phyloP scores from a whole-genome alignment of 1,284 basidiomycete species.

The Irpex lacteus region DNA sequence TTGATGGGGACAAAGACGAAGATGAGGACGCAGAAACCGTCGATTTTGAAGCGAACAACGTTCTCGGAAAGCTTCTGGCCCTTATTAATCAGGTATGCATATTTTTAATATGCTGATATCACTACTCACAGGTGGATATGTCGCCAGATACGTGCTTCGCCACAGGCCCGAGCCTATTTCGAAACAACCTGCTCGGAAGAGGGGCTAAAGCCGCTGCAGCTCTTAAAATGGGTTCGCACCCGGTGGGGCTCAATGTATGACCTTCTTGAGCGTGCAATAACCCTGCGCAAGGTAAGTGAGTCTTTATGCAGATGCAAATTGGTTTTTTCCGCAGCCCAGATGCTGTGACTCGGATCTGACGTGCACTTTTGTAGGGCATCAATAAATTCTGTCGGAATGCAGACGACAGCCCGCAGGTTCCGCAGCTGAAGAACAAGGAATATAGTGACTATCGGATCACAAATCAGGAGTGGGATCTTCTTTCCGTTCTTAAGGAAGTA shows the following conservation, averaged over 20 bases:
- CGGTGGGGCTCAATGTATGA: slow-evolving; percentile 13
- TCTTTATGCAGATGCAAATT: background rate
- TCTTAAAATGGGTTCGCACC: slow-evolving; percentile 13
- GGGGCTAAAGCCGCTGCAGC: slow-evolving; percentile 3
- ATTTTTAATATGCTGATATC: background rate
- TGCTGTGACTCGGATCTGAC: too few relatives aligned
- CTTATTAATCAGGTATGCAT: slow-evolving; percentile 3
- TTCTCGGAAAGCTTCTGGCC: slow-evolving; percentile 1
- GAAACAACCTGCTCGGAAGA: slow-evolving; percentile 4
- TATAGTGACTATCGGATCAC: slow-evolving; percentile 21
- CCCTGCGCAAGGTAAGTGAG: background rate
- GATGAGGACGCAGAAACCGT: background rate
- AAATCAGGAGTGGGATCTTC: slow-evolving; percentile 19
- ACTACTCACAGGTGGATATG: background rate
- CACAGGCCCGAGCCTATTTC: slow-evolving; percentile 3
- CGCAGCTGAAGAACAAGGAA: slow-evolving; percentile 21
- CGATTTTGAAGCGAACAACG: background rate
- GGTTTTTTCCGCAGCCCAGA: background rate
- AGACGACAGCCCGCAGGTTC: slow-evolving; percentile 23
- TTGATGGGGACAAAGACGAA: background rate
- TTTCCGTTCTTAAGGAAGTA: slow-evolving; percentile 22
- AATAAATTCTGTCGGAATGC: slow-evolving; percentile 23
- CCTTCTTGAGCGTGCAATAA: slow-evolving; percentile 1
- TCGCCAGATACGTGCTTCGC: slow-evolving; percentile 2
- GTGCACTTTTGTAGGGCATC: slow-evolving; percentile 19